phyloP scores from a whole-genome alignment of 2,329 filamentous ascomycete genomes.

The Fusarium globosum region DNA sequence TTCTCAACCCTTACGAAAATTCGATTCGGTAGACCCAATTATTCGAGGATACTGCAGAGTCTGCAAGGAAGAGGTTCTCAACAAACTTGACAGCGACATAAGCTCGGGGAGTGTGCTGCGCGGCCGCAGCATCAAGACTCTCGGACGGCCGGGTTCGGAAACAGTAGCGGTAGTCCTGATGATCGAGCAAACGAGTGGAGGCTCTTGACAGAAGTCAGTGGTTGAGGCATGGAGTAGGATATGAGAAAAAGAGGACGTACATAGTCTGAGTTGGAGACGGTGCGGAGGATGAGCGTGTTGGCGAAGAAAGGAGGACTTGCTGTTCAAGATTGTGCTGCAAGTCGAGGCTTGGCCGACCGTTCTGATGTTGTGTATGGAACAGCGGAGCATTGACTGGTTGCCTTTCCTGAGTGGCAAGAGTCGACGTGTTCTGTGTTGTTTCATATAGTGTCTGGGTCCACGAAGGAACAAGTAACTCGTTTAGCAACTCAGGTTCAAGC shows the following conservation, averaged over 20 bases:
- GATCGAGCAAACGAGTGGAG: neutral
- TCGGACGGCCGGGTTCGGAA: neutral
- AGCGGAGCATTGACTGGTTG: neutral
- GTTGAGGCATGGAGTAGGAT: too few relatives aligned
- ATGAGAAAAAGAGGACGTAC: neutral
- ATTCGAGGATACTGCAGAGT: neutral
- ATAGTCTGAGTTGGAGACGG: neutral
- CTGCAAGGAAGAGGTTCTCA: neutral
- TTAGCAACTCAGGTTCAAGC: too few relatives aligned
- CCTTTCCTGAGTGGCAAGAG: neutral
- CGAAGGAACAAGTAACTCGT: neutral
- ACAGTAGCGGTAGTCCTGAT: neutral
- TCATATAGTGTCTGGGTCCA: neutral
- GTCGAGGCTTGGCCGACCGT: neutral
- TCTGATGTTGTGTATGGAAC: neutral
- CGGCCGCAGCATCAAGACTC: neutral
- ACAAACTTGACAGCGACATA: neutral
- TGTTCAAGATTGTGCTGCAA: neutral
- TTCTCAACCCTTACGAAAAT: constrained; percentile 39
- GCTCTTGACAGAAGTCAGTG: neutral
- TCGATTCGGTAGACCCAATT: constrained; percentile 26
- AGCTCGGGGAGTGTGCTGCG: neutral
- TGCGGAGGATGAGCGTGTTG: neutral
- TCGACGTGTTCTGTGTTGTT: neutral
- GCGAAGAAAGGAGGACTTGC: neutral